Percentiles rank a stretch among this genome's conserved stretches.
Evolutionary conservation across 2,329 filamentous ascomycete species (phyloP).

Genomic region (Aspergillus hortae): DNA sequence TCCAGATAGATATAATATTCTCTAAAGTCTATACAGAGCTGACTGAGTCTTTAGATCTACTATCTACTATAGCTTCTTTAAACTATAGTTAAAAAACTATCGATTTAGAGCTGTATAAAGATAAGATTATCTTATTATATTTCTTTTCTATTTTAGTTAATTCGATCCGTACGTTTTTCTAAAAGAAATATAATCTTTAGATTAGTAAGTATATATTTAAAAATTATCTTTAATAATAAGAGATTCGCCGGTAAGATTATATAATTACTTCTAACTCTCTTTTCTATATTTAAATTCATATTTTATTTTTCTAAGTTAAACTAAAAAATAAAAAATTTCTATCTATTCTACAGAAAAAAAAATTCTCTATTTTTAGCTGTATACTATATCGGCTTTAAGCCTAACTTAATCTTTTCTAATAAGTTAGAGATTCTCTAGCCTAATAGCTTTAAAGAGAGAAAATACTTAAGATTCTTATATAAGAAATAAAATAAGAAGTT

Average conservation of each 20-base stretch:
- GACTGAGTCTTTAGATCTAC: background rate
- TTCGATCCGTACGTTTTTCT: background rate
- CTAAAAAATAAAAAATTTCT: conserved; percentile 11
- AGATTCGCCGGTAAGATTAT: conserved; percentile 6
- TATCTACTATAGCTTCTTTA: background rate
- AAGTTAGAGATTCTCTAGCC: background rate
- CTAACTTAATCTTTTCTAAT: background rate
- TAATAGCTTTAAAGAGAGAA: background rate
- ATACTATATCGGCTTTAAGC: background rate
- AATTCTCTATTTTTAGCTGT: conserved; percentile 6
- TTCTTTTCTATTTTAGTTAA: conserved; percentile 1
- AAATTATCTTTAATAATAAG: conserved; percentile 9
- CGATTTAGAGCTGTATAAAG: conserved; percentile 36
- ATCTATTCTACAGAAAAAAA: conserved; percentile 10
- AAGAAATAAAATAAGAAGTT: background rate
- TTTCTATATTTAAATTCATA: conserved; percentile 8
- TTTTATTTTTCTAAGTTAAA: conserved; percentile 10
- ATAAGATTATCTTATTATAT: conserved; percentile 19
- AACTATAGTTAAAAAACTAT: background rate
- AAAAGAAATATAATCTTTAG: background rate
- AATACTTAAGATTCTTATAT: background rate
- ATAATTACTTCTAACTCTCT: background rate
- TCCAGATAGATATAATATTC: background rate
- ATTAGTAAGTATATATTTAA: conserved; percentile 3
- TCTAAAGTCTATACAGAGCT: too few relatives aligned